A percentile compares a stretch with the other conserved stretches of the same genome.
Evolutionary conservation across 345 rosid genomes (phyloP).

Genomic region (Gossypium australe): DNA sequence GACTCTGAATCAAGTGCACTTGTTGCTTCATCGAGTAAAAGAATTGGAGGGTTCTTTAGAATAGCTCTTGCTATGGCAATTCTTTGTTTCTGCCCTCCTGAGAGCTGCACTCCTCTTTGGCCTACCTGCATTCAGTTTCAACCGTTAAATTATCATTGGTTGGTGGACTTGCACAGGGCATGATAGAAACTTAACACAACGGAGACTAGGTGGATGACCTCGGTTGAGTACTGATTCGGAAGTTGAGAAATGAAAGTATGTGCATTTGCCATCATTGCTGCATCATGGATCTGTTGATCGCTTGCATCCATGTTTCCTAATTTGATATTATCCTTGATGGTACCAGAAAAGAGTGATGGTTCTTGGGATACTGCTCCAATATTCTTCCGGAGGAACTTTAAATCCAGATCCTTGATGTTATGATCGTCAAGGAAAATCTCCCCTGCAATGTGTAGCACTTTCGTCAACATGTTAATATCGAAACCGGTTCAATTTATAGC

Average conservation of each 20-base stretch:
- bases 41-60: constrained; percentile 59
- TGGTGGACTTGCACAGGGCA: background rate
- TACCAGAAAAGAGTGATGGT: constrained; percentile 58
- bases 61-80: constrained; percentile 64
- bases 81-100: constrained; percentile 70
- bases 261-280: constrained; percentile 55
- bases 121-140: constrained; percentile 40
- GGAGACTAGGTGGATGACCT: constrained; percentile 25
- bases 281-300: constrained; percentile 39
- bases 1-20: constrained; percentile 68
- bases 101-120: constrained; percentile 58
- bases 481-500: background rate
- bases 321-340: constrained; percentile 47
- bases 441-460: constrained; percentile 27
- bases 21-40: constrained; percentile 67
- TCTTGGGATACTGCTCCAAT: constrained; percentile 59
- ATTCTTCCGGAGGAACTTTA: constrained; percentile 43
- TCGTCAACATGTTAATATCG: background rate
- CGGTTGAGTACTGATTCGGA: constrained; percentile 46
- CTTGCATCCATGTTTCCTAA: constrained; percentile 54
- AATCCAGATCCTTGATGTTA: constrained; percentile 49
- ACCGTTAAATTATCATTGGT: background rate
- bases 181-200: background rate
- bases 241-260: constrained; percentile 44
- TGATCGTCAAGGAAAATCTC: constrained; percentile 39